Evolutionary conservation across 805 yeast species (phyloP).

Genomic region (Limtongia smithiae): DNA sequence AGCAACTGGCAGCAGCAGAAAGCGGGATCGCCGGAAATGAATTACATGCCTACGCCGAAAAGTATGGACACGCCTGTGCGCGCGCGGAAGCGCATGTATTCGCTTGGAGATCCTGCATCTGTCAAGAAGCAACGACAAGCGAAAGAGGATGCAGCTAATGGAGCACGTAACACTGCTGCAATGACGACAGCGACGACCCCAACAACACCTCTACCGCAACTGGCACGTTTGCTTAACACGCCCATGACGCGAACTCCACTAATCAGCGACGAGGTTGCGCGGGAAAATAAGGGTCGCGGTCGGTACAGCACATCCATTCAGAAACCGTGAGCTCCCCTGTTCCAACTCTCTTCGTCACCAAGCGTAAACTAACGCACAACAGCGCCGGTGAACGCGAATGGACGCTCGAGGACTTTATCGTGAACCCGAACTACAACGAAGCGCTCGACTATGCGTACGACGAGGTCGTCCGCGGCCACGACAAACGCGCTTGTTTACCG

Average conservation of each 20-base stretch:
- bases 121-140: too few species aligned
- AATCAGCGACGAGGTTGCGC: conserved; percentile 24
- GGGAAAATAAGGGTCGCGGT: conserved; percentile 22
- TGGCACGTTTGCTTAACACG: too few species aligned
- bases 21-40: too few species aligned
- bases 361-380: too few species aligned
- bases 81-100: too few species aligned
- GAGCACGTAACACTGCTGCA: too few species aligned
- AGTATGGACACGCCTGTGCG: too few species aligned
- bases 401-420: conserved; percentile 42
- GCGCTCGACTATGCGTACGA: conserved; percentile 36
- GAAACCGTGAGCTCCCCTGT: conserved; percentile 13
- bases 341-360: background rate
- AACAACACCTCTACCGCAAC: background rate
- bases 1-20: too few species aligned
- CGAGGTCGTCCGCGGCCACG: conserved; percentile 38
- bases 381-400: conserved; percentile 35
- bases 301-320: conserved; percentile 16
- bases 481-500: conserved; percentile 36
- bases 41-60: too few species aligned
- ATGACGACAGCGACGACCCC: background rate
- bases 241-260: conserved; percentile 5
- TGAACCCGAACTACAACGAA: conserved; percentile 38
- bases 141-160: too few species aligned
- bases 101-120: too few species aligned